Base-by-base conservation (phyloP, 2,329 filamentous ascomycete genomes). In the Arthrobotrys sinensis region DNA sequence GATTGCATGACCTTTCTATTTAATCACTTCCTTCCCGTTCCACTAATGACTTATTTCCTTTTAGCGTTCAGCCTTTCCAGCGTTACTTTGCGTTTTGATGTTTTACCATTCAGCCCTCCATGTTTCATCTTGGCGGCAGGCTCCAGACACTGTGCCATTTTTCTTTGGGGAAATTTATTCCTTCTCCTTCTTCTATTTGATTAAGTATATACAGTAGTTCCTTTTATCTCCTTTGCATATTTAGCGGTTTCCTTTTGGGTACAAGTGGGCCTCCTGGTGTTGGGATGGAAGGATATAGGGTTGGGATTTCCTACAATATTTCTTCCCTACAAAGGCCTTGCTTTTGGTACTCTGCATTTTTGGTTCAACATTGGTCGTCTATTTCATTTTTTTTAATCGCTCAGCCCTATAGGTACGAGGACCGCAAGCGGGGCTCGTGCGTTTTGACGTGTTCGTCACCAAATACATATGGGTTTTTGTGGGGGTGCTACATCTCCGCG, bases 231-330 rank as follows among this genome's bases (percentile, higher is more conserved):
- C 34, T 71, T 48, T 45, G 45, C 34, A 38, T 46, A 43, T 55
- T 16, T 60, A 52, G 62, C 45, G 62, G 11, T 50, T 52, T 50
- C 45, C 62, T 70, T 62, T 43, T 48, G 65, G 52, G 52, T 67
- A 45, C 19, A 69, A 40, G 36, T 40, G 66, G 36, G 24, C 24
- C 24, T 28, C 24, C 24, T 28, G 24, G 24, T 28, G 24, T 28
- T 28, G 24, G 24, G 24, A 28, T 28, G 24, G 24, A 2, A 28
- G 24, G 24, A 28, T 28, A 28, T 55, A 46, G 67, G 67, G 57
- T 28, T 53, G 32, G 52, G 66, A 70, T 53, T 45, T 43, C 32
- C 10, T 60, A 28, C 5, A 28, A 43, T 43, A 60, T 60, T 43
- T 45, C 40, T 12, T 60, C 38, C 32, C n/a, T 70, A 62, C 16